phyloP scores from a whole-genome alignment of 768 basidiomycete species.

The Cubamyces lactineus region DNA sequence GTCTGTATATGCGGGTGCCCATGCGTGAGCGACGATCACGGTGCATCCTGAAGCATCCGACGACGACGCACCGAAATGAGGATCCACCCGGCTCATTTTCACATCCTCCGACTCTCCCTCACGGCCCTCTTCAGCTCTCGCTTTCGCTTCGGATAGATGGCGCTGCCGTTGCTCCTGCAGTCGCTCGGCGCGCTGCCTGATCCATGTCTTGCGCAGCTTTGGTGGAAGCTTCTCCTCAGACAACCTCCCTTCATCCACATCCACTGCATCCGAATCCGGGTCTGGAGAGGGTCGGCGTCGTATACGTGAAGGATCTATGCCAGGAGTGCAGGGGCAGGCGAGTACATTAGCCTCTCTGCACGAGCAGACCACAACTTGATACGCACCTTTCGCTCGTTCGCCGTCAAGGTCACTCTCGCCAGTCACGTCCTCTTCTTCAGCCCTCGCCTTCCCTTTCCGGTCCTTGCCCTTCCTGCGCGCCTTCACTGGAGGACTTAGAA shows the following conservation, averaged over 20 bases:
- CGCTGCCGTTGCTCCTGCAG: conserved; percentile 32
- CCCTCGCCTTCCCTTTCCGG: conserved; percentile 35
- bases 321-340: not conserved
- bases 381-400: conserved; percentile 2
- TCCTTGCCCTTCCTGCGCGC: conserved; percentile 26
- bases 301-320: not conserved
- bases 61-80: conserved; percentile 19
- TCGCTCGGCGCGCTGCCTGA: conserved; percentile 30
- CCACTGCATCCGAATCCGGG: conserved; percentile 12
- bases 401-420: conserved; percentile 29
- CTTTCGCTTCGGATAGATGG: not conserved
- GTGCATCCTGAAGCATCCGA: not conserved
- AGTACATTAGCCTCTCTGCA: not conserved
- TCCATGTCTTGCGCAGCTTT: conserved; percentile 60
- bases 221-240: conserved; percentile 53
- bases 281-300: not conserved
- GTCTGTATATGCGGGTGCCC: conserved; percentile 30
- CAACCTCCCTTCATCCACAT: conserved; percentile 22
- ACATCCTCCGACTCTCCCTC: conserved; percentile 10
- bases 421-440: conserved; percentile 24
- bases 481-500: conserved; percentile 10
- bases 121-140: not conserved
- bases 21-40: not conserved
- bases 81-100: conserved; percentile 22
- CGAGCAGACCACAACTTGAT: not conserved